Percentiles rank a stretch among this genome's conserved stretches.
These are phyloP conservation scores for Penicillium freii DNA, from an alignment of 2,329 filamentous ascomycete species.

Conservation along the genomic window DNA sequence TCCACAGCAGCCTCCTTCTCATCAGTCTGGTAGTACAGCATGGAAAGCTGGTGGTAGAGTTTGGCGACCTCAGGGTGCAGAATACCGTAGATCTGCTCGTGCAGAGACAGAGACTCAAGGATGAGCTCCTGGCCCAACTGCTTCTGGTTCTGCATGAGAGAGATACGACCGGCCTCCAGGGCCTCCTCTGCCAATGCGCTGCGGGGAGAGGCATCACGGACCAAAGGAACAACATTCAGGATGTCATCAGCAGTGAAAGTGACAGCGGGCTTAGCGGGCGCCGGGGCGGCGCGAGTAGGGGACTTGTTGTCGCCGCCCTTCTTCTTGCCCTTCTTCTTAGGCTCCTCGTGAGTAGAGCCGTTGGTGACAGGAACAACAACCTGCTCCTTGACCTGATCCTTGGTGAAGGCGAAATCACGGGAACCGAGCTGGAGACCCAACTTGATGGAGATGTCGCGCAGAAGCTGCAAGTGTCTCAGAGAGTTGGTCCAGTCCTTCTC, in stretches of 20 bases:
- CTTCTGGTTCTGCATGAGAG: slow-evolving; percentile 91
- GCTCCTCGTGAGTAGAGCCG: slow-evolving; percentile 37
- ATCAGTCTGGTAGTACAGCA: slow-evolving; percentile 95
- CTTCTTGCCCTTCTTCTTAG: slow-evolving; percentile 57
- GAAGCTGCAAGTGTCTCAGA: slow-evolving; percentile 74
- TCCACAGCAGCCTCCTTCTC: slow-evolving; percentile 96
- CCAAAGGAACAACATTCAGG: slow-evolving; percentile 85
- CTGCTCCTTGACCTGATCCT: slow-evolving; percentile 39
- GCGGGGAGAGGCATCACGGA: slow-evolving; percentile 91
- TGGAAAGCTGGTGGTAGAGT: slow-evolving; percentile 91
- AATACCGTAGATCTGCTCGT: slow-evolving; percentile 98
- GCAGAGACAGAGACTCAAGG: slow-evolving; percentile 89
- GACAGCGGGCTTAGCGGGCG: slow-evolving; percentile 47
- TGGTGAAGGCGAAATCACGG: slow-evolving; percentile 70
- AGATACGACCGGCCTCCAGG: slow-evolving; percentile 90
- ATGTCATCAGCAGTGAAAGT: slow-evolving; percentile 85
- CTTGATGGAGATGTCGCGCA: slow-evolving; percentile 86
- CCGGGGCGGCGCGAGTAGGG: slow-evolving; percentile 41
- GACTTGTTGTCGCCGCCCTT: slow-evolving; percentile 53
- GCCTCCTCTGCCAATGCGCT: slow-evolving; percentile 93
- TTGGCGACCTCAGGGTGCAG: slow-evolving; percentile 94
- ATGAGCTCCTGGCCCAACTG: slow-evolving; percentile 94
- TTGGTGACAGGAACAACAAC: slow-evolving; percentile 39
- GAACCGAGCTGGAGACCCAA: slow-evolving; percentile 83
- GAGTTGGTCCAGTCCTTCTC: slow-evolving; percentile 64